Conservation (phyloP, 1,139 yeast genomes). For the Scheffersomyces lignicola region DNA sequence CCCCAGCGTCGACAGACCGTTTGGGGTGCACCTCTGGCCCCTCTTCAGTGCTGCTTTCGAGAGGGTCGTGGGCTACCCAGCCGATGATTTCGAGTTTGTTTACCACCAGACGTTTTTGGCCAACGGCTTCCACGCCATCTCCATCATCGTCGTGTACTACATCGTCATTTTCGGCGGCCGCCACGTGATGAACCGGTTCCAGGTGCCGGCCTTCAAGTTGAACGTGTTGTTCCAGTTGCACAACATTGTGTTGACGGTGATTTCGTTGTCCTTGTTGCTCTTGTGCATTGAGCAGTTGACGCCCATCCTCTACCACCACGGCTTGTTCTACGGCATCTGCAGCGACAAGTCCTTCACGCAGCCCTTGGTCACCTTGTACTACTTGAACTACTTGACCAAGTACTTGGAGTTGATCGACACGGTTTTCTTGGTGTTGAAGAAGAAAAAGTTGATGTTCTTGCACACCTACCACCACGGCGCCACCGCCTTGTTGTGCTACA, state of each 20-base stretch:
- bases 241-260: slow-evolving; percentile 70
- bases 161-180: slow-evolving; percentile 81
- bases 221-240: slow-evolving; percentile 65
- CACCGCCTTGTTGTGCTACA: slow-evolving; percentile 91
- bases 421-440: slow-evolving; percentile 84
- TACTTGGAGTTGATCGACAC: slow-evolving; percentile 88
- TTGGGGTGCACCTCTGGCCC: slow-evolving; percentile 90
- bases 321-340: slow-evolving; percentile 85
- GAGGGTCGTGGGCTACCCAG: slow-evolving; percentile 56
- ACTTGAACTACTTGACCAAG: slow-evolving; percentile 75
- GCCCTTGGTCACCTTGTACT: slow-evolving; percentile 79
- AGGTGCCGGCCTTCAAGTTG: slow-evolving; percentile 67
- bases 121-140: slow-evolving; percentile 64
- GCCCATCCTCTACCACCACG: slow-evolving; percentile 77
- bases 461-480: slow-evolving; percentile 99
- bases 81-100: slow-evolving; percentile 72
- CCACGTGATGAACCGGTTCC: slow-evolving; percentile 43
- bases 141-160: slow-evolving; percentile 70
- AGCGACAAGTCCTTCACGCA: slow-evolving; percentile 80
- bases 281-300: slow-evolving; percentile 80
- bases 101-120: slow-evolving; percentile 68
- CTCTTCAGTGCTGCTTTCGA: slow-evolving; percentile 64
- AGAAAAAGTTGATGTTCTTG: slow-evolving; percentile 85
- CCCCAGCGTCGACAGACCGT: slow-evolving; percentile 81
- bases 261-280: slow-evolving; percentile 65